Evolutionary conservation across 768 basidiomycete species (phyloP), one percentile per base, ranked within the genome.

Genomic region (Termitomyces eurrhizus): DNA sequence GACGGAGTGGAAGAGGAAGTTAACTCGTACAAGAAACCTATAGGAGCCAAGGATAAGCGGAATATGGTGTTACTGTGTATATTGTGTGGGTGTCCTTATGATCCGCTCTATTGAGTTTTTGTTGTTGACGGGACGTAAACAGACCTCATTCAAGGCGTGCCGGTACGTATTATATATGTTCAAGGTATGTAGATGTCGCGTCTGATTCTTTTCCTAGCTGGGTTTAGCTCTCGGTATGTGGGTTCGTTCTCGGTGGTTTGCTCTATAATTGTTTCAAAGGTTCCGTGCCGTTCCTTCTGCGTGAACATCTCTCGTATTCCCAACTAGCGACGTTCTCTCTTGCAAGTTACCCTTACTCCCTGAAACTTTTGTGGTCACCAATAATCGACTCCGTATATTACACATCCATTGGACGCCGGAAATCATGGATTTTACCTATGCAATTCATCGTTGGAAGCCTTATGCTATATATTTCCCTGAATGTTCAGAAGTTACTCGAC

Each of bases 381-480:
- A 89, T 99, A 62, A 93, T 99, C 57, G 97, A 99, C 70, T 92
- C 96, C 2, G 78, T 90, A 64, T 99, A 90, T 73, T 78, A 89
- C 67, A 76, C 85, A 41, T 88, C 85, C 45, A 65, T 95, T 63
- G 97, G 97, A n/a, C 88, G 97, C 53, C 82, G 97, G 64, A 99
- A 98, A 74, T 95, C 93, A 62, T 99, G 97, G 97, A 98, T 99
- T 66, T 89, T 98, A 63, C 97, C 97, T 48, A 97, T 99, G 82
- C 97, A 99, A 72, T 71, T 88, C 36, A 85, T 94, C 64, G 90
- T 98, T 53, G 97, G 94, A 45, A 79, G 83, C 45, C 76, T 94
- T 61, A 92, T 93, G 90, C 67, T 92, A 41, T 87, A 86, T 67
- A 87, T 93, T 62, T 90, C 91, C 6, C 70, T 83, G 57, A 85